These are phyloP conservation scores for Nothophytophthora sp. DNA, from an alignment of 352 stramenopile genomes.

Conservation along the genomic window DNA sequence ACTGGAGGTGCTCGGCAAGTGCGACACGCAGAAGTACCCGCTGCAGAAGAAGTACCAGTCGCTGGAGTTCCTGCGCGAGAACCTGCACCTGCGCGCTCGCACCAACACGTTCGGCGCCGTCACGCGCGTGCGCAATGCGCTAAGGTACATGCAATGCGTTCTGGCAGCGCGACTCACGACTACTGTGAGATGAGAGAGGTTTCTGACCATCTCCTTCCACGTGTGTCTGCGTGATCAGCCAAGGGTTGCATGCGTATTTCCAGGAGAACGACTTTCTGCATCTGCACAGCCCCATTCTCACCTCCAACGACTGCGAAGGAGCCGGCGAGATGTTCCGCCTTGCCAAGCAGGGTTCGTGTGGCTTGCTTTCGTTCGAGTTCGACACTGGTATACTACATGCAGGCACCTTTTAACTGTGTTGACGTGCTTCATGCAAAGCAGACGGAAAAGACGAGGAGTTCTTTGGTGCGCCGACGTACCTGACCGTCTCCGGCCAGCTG, in stretches of 20 bases:
- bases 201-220: too few relatives aligned
- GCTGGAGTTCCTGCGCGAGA: conserved; percentile 97
- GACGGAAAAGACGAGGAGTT: conserved; percentile 92
- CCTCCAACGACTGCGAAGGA: conserved; percentile 97
- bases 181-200: too few relatives aligned
- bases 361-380: not conserved
- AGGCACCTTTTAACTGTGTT: conserved; percentile 9
- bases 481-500: conserved; percentile 93
- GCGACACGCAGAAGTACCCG: conserved; percentile 93
- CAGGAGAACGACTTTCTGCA: conserved; percentile 80
- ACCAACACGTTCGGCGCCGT: conserved; percentile 98
- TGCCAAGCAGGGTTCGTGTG: conserved; percentile 54
- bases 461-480: conserved; percentile 92
- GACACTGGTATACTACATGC: not conserved
- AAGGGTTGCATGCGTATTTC: conserved; percentile 75
- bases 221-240: conserved; percentile 19
- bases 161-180: too few relatives aligned
- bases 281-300: conserved; percentile 95
- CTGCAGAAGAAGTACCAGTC: conserved; percentile 99
- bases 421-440: conserved; percentile 8
- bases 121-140: conserved; percentile 92
- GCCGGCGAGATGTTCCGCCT: conserved; percentile 98
- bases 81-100: conserved; percentile 95
- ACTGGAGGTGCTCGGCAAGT: conserved; percentile 91
- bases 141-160: conserved; percentile 44